Evolutionary conservation across 2,329 filamentous ascomycete genomes (phyloP).

Genomic region (Madurella mycetomatis): DNA sequence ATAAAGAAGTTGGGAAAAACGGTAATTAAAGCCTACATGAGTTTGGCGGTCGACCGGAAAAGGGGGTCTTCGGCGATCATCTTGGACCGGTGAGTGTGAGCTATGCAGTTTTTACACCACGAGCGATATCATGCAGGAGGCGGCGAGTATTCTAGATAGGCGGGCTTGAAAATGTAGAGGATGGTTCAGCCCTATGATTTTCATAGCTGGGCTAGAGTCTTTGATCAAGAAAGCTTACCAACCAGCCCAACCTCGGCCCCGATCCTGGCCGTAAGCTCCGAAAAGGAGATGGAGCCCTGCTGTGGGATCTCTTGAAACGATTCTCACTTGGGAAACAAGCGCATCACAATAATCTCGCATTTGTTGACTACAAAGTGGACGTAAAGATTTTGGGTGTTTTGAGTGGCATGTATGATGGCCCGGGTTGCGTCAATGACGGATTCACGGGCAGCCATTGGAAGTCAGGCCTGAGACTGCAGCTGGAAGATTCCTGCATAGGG

Average conservation of each 20-base stretch:
- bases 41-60: background rate
- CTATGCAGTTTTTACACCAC: background rate
- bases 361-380: slow-evolving; percentile 1
- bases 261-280: background rate
- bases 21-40: background rate
- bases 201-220: no score
- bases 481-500: background rate
- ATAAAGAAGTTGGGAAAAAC: no score
- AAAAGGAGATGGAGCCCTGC: background rate
- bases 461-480: background rate
- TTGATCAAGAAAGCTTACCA: background rate
- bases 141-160: background rate
- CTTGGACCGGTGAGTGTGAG: background rate
- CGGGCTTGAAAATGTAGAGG: no score
- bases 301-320: background rate
- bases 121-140: background rate
- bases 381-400: background rate
- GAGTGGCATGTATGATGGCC: background rate
- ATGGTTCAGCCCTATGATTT: no score
- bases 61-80: background rate
- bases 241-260: background rate
- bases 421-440: background rate
- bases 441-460: background rate
- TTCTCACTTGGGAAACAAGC: background rate
- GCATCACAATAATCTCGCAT: background rate